Evolutionary conservation across 352 stramenopile species (phyloP).

Genomic region (Achlya hypogyna): DNA sequence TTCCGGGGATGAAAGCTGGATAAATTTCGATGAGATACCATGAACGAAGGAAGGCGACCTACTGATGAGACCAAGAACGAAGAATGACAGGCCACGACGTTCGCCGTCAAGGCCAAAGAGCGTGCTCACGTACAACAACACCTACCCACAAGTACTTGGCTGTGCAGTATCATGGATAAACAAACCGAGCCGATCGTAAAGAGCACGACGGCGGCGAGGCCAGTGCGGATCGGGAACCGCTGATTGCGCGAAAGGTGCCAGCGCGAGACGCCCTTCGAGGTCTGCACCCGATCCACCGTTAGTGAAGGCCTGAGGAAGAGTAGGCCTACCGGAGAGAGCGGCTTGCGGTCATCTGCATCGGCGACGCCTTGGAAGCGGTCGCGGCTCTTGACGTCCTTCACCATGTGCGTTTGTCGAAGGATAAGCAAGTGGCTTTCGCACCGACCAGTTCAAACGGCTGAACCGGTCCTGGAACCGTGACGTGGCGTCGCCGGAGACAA

Average conservation of each 20-base stretch:
- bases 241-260: conserved; percentile 12
- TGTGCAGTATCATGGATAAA: background rate
- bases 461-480: background rate
- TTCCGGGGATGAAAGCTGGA: conserved; percentile 75
- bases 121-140: conserved; percentile 71
- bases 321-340: conserved; percentile 10
- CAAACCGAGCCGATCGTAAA: conserved; percentile 57
- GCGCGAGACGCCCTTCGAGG: conserved; percentile 11
- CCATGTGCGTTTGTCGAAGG: background rate
- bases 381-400: conserved; percentile 6
- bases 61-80: conserved; percentile 76
- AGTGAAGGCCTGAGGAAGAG: background rate
- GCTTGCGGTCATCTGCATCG: conserved; percentile 1
- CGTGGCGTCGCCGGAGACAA: no score
- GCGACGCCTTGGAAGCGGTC: background rate
- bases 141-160: background rate
- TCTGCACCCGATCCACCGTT: background rate
- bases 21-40: background rate
- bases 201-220: conserved; percentile 53
- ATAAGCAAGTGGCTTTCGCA: background rate
- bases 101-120: conserved; percentile 66
- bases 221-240: conserved; percentile 62
- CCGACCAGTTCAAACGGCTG: background rate
- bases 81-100: conserved; percentile 57
- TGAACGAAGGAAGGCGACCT: background rate